phyloP scores from a whole-genome alignment of 306 rosid species.

The Castanospermum australe region DNA sequence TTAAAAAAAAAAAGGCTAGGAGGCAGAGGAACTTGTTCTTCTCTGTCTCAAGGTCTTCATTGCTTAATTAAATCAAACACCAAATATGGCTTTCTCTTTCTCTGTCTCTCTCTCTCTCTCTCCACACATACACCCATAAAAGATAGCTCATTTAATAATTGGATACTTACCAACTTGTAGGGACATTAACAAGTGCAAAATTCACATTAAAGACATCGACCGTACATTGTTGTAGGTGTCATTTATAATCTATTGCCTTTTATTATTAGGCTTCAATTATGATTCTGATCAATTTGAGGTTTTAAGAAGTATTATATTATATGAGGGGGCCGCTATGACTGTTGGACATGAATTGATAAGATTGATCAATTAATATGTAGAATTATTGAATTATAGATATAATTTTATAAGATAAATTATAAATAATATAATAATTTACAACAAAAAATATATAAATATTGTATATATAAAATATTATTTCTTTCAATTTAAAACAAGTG shows the following conservation, averaged over 20 bases:
- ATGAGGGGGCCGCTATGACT: too few relatives aligned
- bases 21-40: not conserved
- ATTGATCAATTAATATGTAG: too few relatives aligned
- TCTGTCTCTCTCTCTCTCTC: not conserved
- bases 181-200: not conserved
- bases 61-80: conserved; percentile 18
- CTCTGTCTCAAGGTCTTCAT: not conserved
- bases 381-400: too few relatives aligned
- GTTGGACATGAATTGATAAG: too few relatives aligned
- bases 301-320: not conserved
- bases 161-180: not conserved
- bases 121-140: not conserved
- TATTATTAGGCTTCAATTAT: not conserved
- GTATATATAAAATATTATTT: too few relatives aligned
- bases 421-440: too few relatives aligned
- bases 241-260: not conserved
- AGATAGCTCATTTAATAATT: not conserved
- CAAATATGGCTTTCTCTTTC: not conserved
- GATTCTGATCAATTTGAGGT: not conserved
- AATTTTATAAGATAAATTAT: too few relatives aligned
- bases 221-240: not conserved
- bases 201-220: not conserved
- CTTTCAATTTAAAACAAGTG: too few relatives aligned
- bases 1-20: too few relatives aligned
- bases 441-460: too few relatives aligned